phyloP scores from a whole-genome alignment of 2,329 filamentous ascomycete genomes.

The Fusarium miscanthi region DNA sequence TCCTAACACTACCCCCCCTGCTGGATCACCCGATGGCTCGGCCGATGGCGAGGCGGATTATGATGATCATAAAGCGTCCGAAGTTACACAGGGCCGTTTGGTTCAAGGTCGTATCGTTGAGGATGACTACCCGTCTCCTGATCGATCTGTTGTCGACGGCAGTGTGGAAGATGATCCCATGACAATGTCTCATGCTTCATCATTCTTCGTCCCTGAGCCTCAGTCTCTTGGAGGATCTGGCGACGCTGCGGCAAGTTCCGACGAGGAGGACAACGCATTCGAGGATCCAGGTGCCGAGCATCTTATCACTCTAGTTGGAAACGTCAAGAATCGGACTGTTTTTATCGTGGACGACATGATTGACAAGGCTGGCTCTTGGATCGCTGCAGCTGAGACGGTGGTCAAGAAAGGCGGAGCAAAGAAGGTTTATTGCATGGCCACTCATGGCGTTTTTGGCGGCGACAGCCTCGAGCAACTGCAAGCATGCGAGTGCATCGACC shows the following conservation, averaged over 20 bases:
- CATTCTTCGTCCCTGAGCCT: constrained; percentile 76
- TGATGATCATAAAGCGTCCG: constrained; percentile 83
- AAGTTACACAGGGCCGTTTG: constrained; percentile 91
- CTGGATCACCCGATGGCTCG: constrained; percentile 43
- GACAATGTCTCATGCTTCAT: constrained; percentile 82
- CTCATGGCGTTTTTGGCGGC: constrained; percentile 92
- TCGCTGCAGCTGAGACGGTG: constrained; percentile 95
- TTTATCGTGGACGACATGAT: constrained; percentile 99
- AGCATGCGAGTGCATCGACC: constrained; percentile 91
- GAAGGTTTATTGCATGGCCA: constrained; percentile 97
- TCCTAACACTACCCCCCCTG: constrained; percentile 36
- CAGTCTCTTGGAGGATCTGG: constrained; percentile 82
- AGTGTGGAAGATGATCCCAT: constrained; percentile 83
- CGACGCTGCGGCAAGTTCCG: constrained; percentile 84
- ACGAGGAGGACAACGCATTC: constrained; percentile 93
- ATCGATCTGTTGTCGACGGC: constrained; percentile 74
- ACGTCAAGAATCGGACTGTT: constrained; percentile 87
- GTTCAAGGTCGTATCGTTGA: constrained; percentile 96
- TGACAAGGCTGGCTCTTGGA: constrained; percentile 96
- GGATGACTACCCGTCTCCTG: constrained; percentile 87
- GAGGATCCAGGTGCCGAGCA: constrained; percentile 85
- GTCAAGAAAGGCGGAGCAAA: constrained; percentile 92
- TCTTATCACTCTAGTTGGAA: constrained; percentile 96
- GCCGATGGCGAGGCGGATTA: constrained; percentile 62
- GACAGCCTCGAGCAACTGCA: constrained; percentile 92